Base-by-base conservation (phyloP, 208 protist species). In the Leishmania guyanensis region DNA sequence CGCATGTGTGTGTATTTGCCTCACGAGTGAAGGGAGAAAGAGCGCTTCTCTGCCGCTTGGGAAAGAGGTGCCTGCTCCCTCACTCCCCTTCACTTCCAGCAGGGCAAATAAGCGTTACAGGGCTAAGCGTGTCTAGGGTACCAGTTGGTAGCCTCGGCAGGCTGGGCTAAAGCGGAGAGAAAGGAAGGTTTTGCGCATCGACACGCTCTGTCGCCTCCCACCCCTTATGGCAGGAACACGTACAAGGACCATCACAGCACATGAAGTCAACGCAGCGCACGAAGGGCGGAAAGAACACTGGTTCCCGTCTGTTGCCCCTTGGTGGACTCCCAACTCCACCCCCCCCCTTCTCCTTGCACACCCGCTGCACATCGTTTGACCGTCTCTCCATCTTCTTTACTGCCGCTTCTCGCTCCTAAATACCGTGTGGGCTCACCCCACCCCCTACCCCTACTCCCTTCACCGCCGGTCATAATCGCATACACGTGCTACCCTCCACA, bases 11-110 rank as follows among this genome's bases (percentile, higher is more conserved):
- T 75, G 26, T 26, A 26, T 76, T 20, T 39, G 26, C 22, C 43
- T 22, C 43, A 51, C 66, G n/a, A 48, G 26, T 5, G 65, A 46
- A 73, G 51, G 74, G 66, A 77, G 69, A 79, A 48, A 80, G 58
- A 64, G 26, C 26, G 20, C 58, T 64, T 22, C 26, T 9, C 58
- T 64, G 58, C 26, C 26, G 26, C 20, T 29, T 26, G 26, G 58
- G 3, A 64, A 64, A 46, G 43, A 29, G 2, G 26, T 8, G 26
- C 26, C 26, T 5, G 58, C 58, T n/a, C 58, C 9, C 22, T 14
- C 26, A 64, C 58, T 29, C 64, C 64, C 26, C 64, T 3, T 56
- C 53, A 56, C 53, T 20, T 12, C 53, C 53, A 56, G 53, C 53
- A 5, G 16, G 53, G 10, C 53, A 22, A 20, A 12, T 12, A 16